Conservation (phyloP, 345 rosid genomes). For the Cardamine occulta region DNA sequence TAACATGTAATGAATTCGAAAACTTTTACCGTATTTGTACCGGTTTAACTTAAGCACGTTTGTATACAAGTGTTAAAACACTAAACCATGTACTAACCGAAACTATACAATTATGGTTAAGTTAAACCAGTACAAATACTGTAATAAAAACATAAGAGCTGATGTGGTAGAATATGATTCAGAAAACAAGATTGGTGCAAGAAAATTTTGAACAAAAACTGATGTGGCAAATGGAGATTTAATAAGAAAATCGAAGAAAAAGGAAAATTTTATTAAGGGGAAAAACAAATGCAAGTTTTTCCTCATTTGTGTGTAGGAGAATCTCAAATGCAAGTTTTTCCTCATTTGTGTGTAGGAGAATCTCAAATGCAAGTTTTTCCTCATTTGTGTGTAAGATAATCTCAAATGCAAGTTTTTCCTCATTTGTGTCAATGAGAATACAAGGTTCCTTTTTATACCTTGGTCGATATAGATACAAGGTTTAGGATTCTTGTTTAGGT, state of each 20-base stretch:
- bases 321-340: neutral
- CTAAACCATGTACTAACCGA: too few relatives aligned
- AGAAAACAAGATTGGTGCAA: too few relatives aligned
- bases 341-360: neutral
- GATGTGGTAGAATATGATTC: neutral
- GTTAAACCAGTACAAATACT: too few relatives aligned
- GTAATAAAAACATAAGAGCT: neutral
- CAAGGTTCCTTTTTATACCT: neutral
- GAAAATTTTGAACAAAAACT: too few relatives aligned
- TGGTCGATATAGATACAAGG: neutral
- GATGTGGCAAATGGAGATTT: neutral
- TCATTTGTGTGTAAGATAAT: neutral
- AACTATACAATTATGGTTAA: too few relatives aligned
- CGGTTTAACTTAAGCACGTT: too few relatives aligned
- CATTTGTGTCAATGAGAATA: neutral
- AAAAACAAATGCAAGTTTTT: too few relatives aligned
- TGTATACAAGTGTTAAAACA: too few relatives aligned
- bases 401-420: neutral
- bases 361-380: neutral
- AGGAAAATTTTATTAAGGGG: neutral
- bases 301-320: too few relatives aligned
- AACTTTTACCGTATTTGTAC: too few relatives aligned
- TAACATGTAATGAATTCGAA: neutral
- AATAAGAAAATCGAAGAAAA: neutral
- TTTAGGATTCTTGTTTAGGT: too few relatives aligned